Percentiles rank a stretch among this genome's conserved stretches.
Evolutionary conservation across 495 filamentous ascomycete genomes (phyloP).

Genomic region (Rostrohypoxylon terebratum): DNA sequence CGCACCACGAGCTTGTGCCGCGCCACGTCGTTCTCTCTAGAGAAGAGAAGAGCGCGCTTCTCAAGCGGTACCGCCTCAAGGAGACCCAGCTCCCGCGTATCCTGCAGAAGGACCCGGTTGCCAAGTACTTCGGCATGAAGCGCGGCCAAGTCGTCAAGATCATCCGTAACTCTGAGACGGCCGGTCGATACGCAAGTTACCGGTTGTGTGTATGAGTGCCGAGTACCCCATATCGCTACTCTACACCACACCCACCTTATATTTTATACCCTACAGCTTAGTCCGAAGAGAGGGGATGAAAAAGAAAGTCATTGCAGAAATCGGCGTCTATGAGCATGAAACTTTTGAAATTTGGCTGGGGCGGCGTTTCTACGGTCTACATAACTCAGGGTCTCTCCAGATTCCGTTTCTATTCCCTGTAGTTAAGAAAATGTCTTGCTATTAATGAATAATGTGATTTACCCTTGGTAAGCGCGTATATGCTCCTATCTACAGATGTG

Average conservation of each 20-base stretch:
- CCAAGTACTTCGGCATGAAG: slow-evolving; percentile 89
- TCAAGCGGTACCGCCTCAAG: slow-evolving; percentile 93
- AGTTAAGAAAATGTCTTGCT: slow-evolving; percentile 23
- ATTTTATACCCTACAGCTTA: background rate
- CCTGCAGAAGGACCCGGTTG: slow-evolving; percentile 89
- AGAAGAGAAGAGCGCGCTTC: slow-evolving; percentile 85
- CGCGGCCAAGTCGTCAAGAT: slow-evolving; percentile 99
- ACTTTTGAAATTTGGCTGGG: slow-evolving; percentile 41
- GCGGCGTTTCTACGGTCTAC: slow-evolving; percentile 39
- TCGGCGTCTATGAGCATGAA: slow-evolving; percentile 43
- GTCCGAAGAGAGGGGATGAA: slow-evolving; percentile 3
- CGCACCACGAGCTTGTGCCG: slow-evolving; percentile 95
- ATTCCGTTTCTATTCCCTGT: background rate
- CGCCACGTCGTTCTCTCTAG: slow-evolving; percentile 89
- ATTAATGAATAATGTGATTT: slow-evolving; percentile 15
- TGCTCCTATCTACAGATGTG: background rate
- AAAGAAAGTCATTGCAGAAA: slow-evolving; percentile 22
- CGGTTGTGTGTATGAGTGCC: slow-evolving; percentile 62
- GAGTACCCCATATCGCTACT: background rate
- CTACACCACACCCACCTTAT: background rate
- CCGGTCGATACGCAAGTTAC: slow-evolving; percentile 82
- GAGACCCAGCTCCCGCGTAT: slow-evolving; percentile 97
- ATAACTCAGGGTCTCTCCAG: background rate
- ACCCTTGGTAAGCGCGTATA: background rate
- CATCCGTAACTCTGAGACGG: slow-evolving; percentile 83